Base-by-base conservation (phyloP, 371 early-diverging fungal genomes). In the Zychaea mexicana region DNA sequence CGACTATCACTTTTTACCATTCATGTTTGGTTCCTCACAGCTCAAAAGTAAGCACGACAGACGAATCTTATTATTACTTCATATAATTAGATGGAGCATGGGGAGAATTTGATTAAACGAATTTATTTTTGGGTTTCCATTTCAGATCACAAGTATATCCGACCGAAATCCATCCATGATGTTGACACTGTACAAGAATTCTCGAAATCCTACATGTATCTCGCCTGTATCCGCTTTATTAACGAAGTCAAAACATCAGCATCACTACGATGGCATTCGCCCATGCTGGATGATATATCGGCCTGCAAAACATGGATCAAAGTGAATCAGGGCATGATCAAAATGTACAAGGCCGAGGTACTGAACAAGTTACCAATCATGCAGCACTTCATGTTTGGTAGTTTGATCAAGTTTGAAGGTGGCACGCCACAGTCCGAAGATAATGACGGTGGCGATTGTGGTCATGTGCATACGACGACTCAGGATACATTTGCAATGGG, bases 341-440 rank as follows among this genome's bases (percentile, higher is more conserved):
- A 97, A 76, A 98, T 99, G 99, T 99, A 98, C 78, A 86, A 92
- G 58, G 97, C 92, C 0, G 98, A 99, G 73, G 99, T 99, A 3
- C 82, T 99, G 36, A 84, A 86, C 28, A 98, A 98, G 77, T 72
- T 97, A 27, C 99, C 99, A 0, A 98, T 99, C 49, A 96, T 99
- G 89, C 99, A 99, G 77, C 99, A 99, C 72, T 95, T 99, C 71
- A 85, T 95, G 76, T 99, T 98, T 88, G 99, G 99, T 13, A 79
- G 74, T 5, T 60, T 89, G 19, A 73, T 90, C 27, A 64, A 68
- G 2, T 90, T 88, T 72, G 84, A 88, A 53, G 89, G 88, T 6
- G 81, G 80, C 0, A 55, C 67, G 4, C 63, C 47, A 2, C 61
- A 68, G 9, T 70, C 79, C 1, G 83, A 82, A 22, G 79, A 76